phyloP scores from a whole-genome alignment of 768 basidiomycete species.

The Phanerodontia chrysosporium region DNA sequence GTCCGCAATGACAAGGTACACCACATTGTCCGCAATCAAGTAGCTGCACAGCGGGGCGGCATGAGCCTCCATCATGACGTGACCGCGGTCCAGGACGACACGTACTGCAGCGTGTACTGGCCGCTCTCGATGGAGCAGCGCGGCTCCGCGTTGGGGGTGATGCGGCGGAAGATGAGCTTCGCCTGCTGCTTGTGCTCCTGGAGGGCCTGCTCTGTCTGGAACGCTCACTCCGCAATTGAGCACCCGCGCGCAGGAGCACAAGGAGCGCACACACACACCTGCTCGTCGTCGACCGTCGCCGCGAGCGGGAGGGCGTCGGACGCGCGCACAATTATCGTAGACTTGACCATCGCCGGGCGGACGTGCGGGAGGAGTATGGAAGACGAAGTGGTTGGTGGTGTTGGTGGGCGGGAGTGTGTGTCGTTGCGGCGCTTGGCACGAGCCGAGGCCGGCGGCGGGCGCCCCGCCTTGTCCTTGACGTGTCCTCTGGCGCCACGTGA shows the following conservation, averaged over 20 bases:
- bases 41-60: conserved; percentile 52
- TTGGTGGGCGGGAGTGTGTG: not conserved
- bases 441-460: not conserved
- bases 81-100: conserved; percentile 15
- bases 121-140: conserved; percentile 96
- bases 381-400: not conserved
- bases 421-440: not conserved
- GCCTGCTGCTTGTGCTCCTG: conserved; percentile 99
- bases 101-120: conserved; percentile 92
- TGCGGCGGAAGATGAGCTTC: conserved; percentile 92
- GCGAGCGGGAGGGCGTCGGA: conserved; percentile 87
- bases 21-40: conserved; percentile 89
- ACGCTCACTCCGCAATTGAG: conserved; percentile 1
- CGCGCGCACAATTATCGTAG: conserved; percentile 82
- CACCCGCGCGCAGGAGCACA: not conserved
- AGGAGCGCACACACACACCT: conserved; percentile 44
- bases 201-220: conserved; percentile 85
- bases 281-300: conserved; percentile 95
- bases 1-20: conserved; percentile 93
- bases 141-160: conserved; percentile 92
- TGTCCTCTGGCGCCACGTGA: too few species aligned
- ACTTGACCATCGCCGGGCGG: conserved; percentile 90
- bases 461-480: conserved; percentile 10
- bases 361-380: not conserved
- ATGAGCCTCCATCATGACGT: too few species aligned